phyloP scores from a whole-genome alignment of 1,284 basidiomycete genomes.

The Inonotus hispidus region DNA sequence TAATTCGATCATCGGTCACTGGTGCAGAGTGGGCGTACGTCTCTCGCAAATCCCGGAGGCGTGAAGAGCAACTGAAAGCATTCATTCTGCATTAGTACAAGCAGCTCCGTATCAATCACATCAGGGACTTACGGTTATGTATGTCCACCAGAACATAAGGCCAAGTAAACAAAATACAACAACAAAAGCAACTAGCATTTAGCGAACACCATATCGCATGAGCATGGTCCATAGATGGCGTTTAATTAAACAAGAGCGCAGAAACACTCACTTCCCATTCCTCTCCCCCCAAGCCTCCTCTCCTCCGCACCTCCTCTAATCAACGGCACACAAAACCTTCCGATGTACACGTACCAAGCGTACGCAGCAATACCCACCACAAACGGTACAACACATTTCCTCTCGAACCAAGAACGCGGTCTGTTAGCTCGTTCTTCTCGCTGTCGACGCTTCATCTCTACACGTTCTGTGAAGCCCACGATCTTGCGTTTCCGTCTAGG shows the following conservation, averaged over 20 bases:
- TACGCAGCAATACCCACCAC: conserved; percentile 52
- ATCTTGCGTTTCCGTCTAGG: neutral
- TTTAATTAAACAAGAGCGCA: neutral
- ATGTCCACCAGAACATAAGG: conserved; percentile 70
- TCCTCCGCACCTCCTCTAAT: conserved; percentile 34
- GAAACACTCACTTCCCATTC: conserved; percentile 51
- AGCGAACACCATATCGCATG: neutral
- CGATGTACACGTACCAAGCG: conserved; percentile 67
- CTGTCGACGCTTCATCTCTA: conserved; percentile 27
- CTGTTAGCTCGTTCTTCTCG: conserved; percentile 26
- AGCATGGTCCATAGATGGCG: conserved; percentile 3
- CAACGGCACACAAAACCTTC: conserved; percentile 58
- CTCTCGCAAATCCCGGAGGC: conserved; percentile 61
- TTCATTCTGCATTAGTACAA: conserved; percentile 12
- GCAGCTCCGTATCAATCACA: neutral
- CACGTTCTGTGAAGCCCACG: conserved; percentile 10
- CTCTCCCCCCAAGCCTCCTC: conserved; percentile 39
- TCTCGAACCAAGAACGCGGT: conserved; percentile 58
- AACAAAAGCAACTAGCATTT: conserved; percentile 51
- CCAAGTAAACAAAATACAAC: conserved; percentile 54
- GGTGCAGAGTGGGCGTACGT: conserved; percentile 41
- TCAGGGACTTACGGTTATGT: conserved; percentile 47
- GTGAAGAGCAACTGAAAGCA: conserved; percentile 49
- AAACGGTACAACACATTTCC: conserved; percentile 52
- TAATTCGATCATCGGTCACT: conserved; percentile 13